Percentiles rank a stretch among this genome's conserved stretches.
phyloP scores from a whole-genome alignment of 805 yeast species.

The Hemisphaericaspora nanyangensis region DNA sequence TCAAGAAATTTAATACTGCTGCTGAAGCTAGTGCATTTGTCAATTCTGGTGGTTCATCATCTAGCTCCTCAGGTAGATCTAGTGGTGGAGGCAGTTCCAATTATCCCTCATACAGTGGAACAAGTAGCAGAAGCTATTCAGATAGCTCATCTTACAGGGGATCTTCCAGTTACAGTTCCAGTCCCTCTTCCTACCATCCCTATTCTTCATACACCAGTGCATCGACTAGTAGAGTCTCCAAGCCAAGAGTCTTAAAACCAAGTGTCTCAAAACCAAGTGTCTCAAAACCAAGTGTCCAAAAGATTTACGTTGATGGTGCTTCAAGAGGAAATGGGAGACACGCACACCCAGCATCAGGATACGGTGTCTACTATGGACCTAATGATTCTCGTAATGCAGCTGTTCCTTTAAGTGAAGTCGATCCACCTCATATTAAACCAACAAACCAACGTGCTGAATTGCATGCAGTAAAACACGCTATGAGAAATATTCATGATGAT shows the following conservation, averaged over 20 bases:
- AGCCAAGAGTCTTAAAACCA: too few relatives aligned
- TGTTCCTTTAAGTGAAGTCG: slow-evolving; percentile 40
- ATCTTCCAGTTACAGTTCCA: neutral
- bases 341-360: slow-evolving; percentile 48
- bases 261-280: neutral
- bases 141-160: neutral
- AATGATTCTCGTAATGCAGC: slow-evolving; percentile 52
- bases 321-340: slow-evolving; percentile 53
- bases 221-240: too few relatives aligned
- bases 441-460: slow-evolving; percentile 85
- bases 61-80: neutral
- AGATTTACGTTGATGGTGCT: slow-evolving; percentile 78
- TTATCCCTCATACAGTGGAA: neutral
- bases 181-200: neutral
- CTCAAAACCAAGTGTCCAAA: neutral
- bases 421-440: slow-evolving; percentile 28
- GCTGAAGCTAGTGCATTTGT: slow-evolving; percentile 49
- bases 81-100: neutral
- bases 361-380: slow-evolving; percentile 69
- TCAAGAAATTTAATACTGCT: slow-evolving; percentile 48
- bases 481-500: slow-evolving; percentile 35
- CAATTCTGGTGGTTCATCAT: slow-evolving; percentile 17
- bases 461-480: slow-evolving; percentile 58
- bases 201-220: too few relatives aligned
- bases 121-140: neutral